phyloP scores from a whole-genome alignment of 306 rosid species.

The Morella rubra region DNA sequence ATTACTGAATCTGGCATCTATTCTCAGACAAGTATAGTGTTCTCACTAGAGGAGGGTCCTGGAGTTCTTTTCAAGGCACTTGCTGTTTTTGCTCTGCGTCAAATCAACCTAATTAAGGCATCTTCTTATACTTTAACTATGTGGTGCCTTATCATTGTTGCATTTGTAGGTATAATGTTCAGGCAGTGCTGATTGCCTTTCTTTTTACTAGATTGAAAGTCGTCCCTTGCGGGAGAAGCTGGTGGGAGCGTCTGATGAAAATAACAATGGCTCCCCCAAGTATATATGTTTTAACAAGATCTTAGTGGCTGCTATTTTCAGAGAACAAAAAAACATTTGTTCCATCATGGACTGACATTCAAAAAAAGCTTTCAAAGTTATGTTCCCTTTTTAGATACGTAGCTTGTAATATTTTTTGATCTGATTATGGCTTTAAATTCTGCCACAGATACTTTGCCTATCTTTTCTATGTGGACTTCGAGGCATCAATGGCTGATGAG shows the following conservation, averaged over 20 bases:
- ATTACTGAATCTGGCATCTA: slow-evolving; percentile 26
- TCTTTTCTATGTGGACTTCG: slow-evolving; percentile 92
- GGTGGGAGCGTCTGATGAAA: slow-evolving; percentile 62
- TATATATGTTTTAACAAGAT: slow-evolving; percentile 31
- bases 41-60: slow-evolving; percentile 95
- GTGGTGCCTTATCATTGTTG: slow-evolving; percentile 11
- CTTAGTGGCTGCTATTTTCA: slow-evolving; percentile 19
- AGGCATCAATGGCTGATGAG: slow-evolving; percentile 95
- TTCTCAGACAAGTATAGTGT: slow-evolving; percentile 90
- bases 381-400: slow-evolving; percentile 15
- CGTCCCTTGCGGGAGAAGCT: slow-evolving; percentile 89
- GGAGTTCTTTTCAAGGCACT: slow-evolving; percentile 97
- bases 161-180: slow-evolving; percentile 9
- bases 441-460: slow-evolving; percentile 79
- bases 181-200: slow-evolving; percentile 22
- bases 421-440: slow-evolving; percentile 30
- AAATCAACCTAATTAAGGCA: slow-evolving; percentile 86
- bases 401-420: slow-evolving; percentile 12
- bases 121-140: slow-evolving; percentile 12
- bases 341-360: slow-evolving; percentile 5
- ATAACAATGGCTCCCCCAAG: slow-evolving; percentile 54
- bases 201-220: slow-evolving; percentile 78
- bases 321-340: slow-evolving; percentile 9
- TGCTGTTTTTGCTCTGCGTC: slow-evolving; percentile 93
- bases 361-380: slow-evolving; percentile 7